Percentiles rank a stretch among this genome's conserved stretches.
These are phyloP conservation scores for Cystobasidium slooffiae DNA, from an alignment of 1,284 basidiomycete genomes.

Conservation along the genomic window DNA sequence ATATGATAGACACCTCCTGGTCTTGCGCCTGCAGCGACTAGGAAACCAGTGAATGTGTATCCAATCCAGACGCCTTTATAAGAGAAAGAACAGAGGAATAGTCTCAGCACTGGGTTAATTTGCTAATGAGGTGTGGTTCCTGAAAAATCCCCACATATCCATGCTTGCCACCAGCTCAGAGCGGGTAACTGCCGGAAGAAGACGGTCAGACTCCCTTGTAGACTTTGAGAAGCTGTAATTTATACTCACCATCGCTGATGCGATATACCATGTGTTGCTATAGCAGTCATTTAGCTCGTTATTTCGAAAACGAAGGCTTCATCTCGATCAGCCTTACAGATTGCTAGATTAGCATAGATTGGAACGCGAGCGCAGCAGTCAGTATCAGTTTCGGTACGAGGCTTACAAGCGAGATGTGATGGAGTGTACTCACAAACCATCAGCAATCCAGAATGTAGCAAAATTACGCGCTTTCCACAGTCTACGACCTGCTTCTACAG, in stretches of 20 bases:
- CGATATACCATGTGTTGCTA: constrained; percentile 37
- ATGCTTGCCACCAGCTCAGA: constrained; percentile 77
- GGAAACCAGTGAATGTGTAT: constrained; percentile 71
- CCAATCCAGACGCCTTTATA: constrained; percentile 65
- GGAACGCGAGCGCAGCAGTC: not conserved
- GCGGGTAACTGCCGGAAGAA: constrained; percentile 66
- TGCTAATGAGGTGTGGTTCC: not conserved
- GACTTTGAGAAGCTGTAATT: not conserved
- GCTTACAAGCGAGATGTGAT: not conserved
- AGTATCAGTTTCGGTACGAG: not conserved
- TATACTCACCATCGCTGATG: constrained; percentile 29
- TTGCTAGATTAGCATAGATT: not conserved
- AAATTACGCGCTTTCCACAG: constrained; percentile 38
- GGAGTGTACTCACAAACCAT: constrained; percentile 15
- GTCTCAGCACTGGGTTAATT: not conserved
- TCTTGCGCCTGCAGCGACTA: constrained; percentile 78
- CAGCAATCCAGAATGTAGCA: constrained; percentile 35
- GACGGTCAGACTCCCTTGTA: constrained; percentile 64
- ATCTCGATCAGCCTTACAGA: constrained; percentile 13
- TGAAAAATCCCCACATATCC: constrained; percentile 59
- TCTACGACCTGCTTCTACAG: constrained; percentile 33
- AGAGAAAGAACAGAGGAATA: not conserved
- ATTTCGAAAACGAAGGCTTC: not conserved
- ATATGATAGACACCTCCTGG: constrained; percentile 62
- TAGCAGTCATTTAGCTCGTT: not conserved